Base-by-base conservation (phyloP, 805 yeast genomes). In the Ogataea ramenticola region DNA sequence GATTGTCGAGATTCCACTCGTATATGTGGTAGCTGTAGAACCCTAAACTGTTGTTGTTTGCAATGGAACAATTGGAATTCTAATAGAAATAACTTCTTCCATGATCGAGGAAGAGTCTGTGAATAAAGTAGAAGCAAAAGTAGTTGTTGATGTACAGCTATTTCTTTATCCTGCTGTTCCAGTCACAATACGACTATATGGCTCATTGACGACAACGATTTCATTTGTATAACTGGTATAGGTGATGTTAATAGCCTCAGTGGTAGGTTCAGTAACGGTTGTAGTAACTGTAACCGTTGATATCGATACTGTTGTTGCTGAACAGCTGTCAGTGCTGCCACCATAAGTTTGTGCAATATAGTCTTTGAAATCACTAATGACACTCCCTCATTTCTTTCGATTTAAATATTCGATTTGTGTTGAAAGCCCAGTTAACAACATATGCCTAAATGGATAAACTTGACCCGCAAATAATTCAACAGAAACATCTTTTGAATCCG, bases 381-480 rank as follows among this genome's bases (percentile, higher is more conserved):
- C n/a, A 21, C 17, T 17, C 51, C 53, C 22, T 32, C 14, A 8
- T 55, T 54, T 17, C 36, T 43, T 4, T 10, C n/a, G 36, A 54
- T 42, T 4, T 33, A 14, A 14, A 54, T 49, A 9, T 40, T 12
- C 2, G 53, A 35, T 19, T 19, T 31, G 48, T 47, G 42, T 43
- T 44, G 6, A 48, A 29, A 15, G 33, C 20, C 15, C 39, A 42
- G 27, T 54, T 51, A 12, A 46, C 36, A 32, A 53, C 29, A 50
- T 53, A 31, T 52, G 29, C 39, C 47, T 53, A 21, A 53, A 33
- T 33, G 56, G 57, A 42, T 53, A 52, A 27, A 39, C 47, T 21
- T 24, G 37, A 32, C 49, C 50, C 15, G 30, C 45, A 38, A 45
- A 45, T 20, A 53, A 36, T 29, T 47, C 29, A 20, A 22, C 29